Evolutionary conservation across 176 grass and related monocot species (phyloP), one percentile per base, ranked within the genome.

Genomic region (Carex myosuroides): DNA sequence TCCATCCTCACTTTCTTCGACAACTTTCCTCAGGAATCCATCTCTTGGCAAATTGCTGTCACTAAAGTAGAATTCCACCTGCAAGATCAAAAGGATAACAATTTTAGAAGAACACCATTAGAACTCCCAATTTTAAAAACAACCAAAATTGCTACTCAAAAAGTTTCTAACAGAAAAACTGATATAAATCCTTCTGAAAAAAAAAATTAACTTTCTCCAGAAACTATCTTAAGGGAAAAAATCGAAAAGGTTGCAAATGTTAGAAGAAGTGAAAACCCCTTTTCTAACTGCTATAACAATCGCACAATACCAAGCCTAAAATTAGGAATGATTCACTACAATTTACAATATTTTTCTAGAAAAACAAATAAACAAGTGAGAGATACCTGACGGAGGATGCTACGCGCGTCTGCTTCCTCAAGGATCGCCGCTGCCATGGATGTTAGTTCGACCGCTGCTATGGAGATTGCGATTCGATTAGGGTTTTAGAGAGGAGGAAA

Each of bases 61-160:
- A 64, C 96, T 92, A 79, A 99, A 95, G 71, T 99, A 99, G 65
- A 99, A 99, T 72, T 99, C 96, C 53, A 94, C 96, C 93, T 99
- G 63, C 42, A 24, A 80, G 13, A 69, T 69, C 33, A 69, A 69
- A 69, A 37, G 33, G 9, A 41, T 18, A 37, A 69, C 32, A 16
- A 41, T 69, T 69, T 79, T 18, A 54, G 20, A 79, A 79, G 8
- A 26, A 79, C 54, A 13, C 0, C 46, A 24, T 50, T 22, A 53
- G 8, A 48, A 48, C 44, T 10, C 1, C 1, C 1, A 48, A 48
- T 48, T 48, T 3, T 2, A 18, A 50, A 52, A 46, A 30, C 13
- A 13, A 22, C 22, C 18, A 53, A 53, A 6, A 6, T 52, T 2
- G 11, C 13, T 52, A 5, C 32, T 56, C 10, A 78, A 3, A 5